Evolutionary conservation across 106 monocot genomes (phyloP).

Genomic region (Acorus gramineus): DNA sequence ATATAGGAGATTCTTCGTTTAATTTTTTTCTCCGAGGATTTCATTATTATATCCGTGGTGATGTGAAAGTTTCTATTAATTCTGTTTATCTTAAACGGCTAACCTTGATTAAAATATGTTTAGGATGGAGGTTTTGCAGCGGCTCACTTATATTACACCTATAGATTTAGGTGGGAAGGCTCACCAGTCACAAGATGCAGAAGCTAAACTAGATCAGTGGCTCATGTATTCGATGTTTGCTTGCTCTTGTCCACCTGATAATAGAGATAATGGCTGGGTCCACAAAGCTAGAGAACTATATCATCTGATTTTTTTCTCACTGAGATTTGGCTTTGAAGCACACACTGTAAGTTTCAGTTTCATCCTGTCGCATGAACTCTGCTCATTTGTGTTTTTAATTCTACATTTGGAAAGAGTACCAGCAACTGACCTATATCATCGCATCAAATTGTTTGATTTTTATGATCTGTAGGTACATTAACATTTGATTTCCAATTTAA

Average conservation of each 20-base stretch:
- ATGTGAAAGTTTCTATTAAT: too few species aligned
- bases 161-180: slow-evolving; percentile 88
- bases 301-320: slow-evolving; percentile 86
- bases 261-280: slow-evolving; percentile 51
- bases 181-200: slow-evolving; percentile 69
- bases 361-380: too few species aligned
- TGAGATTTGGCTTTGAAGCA: slow-evolving; percentile 81
- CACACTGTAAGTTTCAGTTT: slow-evolving; percentile 54
- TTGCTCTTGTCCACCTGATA: slow-evolving; percentile 86
- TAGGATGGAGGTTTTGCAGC: slow-evolving; percentile 72
- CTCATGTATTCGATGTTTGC: slow-evolving; percentile 94
- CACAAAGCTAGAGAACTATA: slow-evolving; percentile 65
- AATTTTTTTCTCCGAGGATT: too few species aligned
- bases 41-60: too few species aligned
- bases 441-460: too few species aligned
- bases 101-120: too few species aligned
- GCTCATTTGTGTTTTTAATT: background rate
- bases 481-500: too few species aligned
- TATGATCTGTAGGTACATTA: too few species aligned
- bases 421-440: background rate
- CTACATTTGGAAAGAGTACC: background rate
- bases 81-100: too few species aligned
- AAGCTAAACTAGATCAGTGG: slow-evolving; percentile 92
- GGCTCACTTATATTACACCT: slow-evolving; percentile 76
- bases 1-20: too few species aligned